These are phyloP conservation scores for Amanita inopinata DNA, from an alignment of 768 basidiomycete species.

Conservation along the genomic window DNA sequence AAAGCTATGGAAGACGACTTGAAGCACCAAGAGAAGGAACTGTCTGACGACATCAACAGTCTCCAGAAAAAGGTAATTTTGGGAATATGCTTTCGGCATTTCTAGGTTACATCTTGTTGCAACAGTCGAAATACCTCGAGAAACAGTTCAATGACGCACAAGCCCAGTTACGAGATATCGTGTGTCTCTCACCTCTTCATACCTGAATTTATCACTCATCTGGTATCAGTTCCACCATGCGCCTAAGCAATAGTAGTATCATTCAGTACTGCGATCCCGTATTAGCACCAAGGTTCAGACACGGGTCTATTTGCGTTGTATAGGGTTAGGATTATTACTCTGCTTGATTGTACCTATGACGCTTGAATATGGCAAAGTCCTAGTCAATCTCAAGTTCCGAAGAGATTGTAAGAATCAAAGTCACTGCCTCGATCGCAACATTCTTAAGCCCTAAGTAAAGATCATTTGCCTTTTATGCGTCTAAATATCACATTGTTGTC, in stretches of 20 bases:
- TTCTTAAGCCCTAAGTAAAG: no score
- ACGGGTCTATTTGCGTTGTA: no score
- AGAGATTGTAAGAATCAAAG: no score
- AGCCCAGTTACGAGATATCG: conserved; percentile 76
- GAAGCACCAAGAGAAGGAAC: conserved; percentile 67
- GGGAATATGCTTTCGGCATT: neutral
- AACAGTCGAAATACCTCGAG: conserved; percentile 81
- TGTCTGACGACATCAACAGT: conserved; percentile 74
- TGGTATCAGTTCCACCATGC: conserved; percentile 47
- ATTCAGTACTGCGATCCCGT: conserved; percentile 1
- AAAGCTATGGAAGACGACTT: conserved; percentile 70
- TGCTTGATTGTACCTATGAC: no score
- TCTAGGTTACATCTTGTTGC: conserved; percentile 2
- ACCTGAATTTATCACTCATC: neutral
- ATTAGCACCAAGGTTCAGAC: neutral
- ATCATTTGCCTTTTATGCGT: no score
- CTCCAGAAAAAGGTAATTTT: conserved; percentile 73
- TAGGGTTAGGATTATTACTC: no score
- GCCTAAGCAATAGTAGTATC: conserved; percentile 27
- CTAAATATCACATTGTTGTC: no score
- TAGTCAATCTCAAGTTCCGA: no score
- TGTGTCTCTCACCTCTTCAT: conserved; percentile 24
- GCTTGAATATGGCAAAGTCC: no score
- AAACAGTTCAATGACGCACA: conserved; percentile 92
- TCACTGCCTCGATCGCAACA: no score